Conservation (phyloP, 2,329 filamentous ascomycete species). For the Metarhizium guizhouense region DNA sequence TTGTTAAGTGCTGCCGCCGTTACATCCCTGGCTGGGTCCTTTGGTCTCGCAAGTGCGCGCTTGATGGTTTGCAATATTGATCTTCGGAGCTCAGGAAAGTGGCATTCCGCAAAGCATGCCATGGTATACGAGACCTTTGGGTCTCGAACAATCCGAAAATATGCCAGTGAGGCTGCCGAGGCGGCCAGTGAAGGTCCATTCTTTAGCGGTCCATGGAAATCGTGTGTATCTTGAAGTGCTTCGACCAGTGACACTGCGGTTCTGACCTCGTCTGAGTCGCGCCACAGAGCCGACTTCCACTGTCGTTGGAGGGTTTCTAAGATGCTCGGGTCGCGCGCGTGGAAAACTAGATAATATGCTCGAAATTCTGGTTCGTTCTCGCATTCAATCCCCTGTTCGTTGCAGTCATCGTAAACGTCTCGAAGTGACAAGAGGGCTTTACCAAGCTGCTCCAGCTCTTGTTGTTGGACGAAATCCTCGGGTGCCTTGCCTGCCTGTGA, state of each 20-base stretch:
- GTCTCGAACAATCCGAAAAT: slow-evolving; percentile 51
- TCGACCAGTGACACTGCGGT: slow-evolving; percentile 53
- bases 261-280: slow-evolving; percentile 47
- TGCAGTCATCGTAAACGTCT: slow-evolving; percentile 58
- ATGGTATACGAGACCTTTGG: slow-evolving; percentile 55
- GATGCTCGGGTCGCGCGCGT: slow-evolving; percentile 49
- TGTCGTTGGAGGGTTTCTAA: slow-evolving; percentile 42
- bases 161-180: slow-evolving; percentile 41
- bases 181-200: slow-evolving; percentile 40
- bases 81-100: slow-evolving; percentile 53
- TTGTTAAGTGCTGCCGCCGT: slow-evolving; percentile 46
- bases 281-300: slow-evolving; percentile 48
- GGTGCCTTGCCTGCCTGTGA: slow-evolving; percentile 45
- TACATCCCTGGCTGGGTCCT: slow-evolving; percentile 50
- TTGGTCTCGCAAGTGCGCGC: slow-evolving; percentile 45
- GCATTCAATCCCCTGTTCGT: slow-evolving; percentile 46
- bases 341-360: slow-evolving; percentile 55
- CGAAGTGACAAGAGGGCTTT: slow-evolving; percentile 57
- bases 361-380: slow-evolving; percentile 58
- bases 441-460: slow-evolving; percentile 58
- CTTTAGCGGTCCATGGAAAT: slow-evolving; percentile 47
- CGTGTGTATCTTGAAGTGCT: slow-evolving; percentile 48
- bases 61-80: slow-evolving; percentile 47
- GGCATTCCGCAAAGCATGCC: slow-evolving; percentile 61
- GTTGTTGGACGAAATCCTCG: slow-evolving; percentile 56